Conservation (phyloP, 73 alveolate species). For the Durusdinium trenchii region DNA sequence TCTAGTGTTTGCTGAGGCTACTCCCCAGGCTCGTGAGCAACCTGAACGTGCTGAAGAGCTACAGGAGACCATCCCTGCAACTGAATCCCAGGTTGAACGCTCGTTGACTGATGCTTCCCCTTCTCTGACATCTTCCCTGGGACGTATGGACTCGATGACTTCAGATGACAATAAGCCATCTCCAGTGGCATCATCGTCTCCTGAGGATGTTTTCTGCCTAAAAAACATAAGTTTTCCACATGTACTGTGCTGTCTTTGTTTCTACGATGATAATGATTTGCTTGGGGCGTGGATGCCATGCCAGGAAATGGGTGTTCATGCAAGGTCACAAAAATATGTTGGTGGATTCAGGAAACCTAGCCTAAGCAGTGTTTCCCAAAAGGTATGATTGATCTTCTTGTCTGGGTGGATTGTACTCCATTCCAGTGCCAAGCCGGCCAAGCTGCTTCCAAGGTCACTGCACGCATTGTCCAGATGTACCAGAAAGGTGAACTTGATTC, state of each 20-base stretch:
- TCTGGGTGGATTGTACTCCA: not conserved
- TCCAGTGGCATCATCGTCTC: not conserved
- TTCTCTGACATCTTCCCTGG: not conserved
- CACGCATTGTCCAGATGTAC: not conserved
- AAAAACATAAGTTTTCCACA: too few species aligned
- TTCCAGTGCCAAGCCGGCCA: not conserved
- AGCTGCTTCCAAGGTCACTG: not conserved
- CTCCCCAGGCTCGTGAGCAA: not conserved
- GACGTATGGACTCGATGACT: not conserved
- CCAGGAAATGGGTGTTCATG: not conserved
- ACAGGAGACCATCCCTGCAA: not conserved
- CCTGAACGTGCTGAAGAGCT: too few species aligned
- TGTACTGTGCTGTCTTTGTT: too few species aligned
- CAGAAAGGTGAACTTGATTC: not conserved
- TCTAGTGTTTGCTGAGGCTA: not conserved
- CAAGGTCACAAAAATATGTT: not conserved
- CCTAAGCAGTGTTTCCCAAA: not conserved
- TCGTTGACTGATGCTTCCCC: not conserved
- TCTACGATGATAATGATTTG: not conserved
- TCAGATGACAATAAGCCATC: not conserved
- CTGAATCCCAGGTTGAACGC: not conserved
- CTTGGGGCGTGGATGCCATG: not conserved
- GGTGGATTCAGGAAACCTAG: not conserved
- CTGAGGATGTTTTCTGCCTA: not conserved
- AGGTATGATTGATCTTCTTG: not conserved